These are phyloP conservation scores for Aspergillus vadensis DNA, from an alignment of 2,329 filamentous ascomycete genomes.

Conservation along the genomic window DNA sequence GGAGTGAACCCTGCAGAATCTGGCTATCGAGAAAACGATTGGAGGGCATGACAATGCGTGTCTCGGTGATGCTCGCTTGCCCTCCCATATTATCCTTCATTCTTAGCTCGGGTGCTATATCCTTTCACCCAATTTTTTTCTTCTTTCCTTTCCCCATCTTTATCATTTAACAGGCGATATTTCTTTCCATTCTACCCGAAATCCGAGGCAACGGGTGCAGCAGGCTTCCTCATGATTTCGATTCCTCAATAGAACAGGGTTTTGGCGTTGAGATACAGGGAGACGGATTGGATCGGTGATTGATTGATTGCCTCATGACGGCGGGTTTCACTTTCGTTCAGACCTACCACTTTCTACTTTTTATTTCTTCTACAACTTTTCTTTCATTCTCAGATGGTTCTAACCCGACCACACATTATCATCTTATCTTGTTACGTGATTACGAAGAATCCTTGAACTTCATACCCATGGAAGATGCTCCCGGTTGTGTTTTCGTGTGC, in stretches of 20 bases:
- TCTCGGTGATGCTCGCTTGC: background rate
- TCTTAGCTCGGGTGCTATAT: background rate
- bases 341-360: background rate
- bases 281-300: conserved; percentile 6
- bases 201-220: background rate
- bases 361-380: conserved; percentile 12
- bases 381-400: conserved; percentile 10
- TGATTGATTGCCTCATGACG: conserved; percentile 5
- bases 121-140: background rate
- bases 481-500: conserved; percentile 13
- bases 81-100: conserved; percentile 7
- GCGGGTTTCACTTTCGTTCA: conserved; percentile 15
- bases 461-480: conserved; percentile 25
- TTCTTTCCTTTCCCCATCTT: background rate
- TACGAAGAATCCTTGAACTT: conserved; percentile 23
- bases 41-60: conserved; percentile 23
- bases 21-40: conserved; percentile 33
- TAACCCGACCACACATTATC: background rate
- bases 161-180: background rate
- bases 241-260: conserved; percentile 23
- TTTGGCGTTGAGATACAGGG: conserved; percentile 31
- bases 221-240: background rate
- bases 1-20: conserved; percentile 32
- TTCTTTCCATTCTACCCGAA: background rate
- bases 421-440: conserved; percentile 19